Evolutionary conservation across 139 green algal genomes (phyloP).

Genomic region (Chlorella sp.): DNA sequence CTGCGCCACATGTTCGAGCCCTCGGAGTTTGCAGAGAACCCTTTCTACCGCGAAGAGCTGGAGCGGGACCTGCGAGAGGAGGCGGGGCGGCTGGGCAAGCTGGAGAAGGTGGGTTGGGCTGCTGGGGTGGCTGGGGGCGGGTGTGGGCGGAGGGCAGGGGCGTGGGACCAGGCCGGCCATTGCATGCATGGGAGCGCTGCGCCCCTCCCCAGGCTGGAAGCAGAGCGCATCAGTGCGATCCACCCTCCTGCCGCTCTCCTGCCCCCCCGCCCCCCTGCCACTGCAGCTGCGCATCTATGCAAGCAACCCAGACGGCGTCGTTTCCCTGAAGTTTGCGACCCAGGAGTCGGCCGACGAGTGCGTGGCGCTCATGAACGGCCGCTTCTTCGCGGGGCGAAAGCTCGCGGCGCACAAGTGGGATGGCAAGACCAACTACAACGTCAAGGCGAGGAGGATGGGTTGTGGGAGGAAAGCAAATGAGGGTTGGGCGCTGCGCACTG

Average conservation of each 20-base stretch:
- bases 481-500: background rate
- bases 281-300: slow-evolving; percentile 72
- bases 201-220: no score
- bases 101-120: slow-evolving; percentile 71
- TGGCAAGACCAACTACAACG: slow-evolving; percentile 82
- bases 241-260: background rate
- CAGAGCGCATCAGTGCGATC: no score
- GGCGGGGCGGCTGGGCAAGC: slow-evolving; percentile 74
- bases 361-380: slow-evolving; percentile 81
- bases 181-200: no score
- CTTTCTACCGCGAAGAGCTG: slow-evolving; percentile 65
- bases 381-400: slow-evolving; percentile 86
- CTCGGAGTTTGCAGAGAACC: slow-evolving; percentile 65
- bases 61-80: slow-evolving; percentile 84
- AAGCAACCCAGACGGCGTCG: slow-evolving; percentile 79
- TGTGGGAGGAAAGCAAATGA: background rate
- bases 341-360: slow-evolving; percentile 74
- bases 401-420: slow-evolving; percentile 84
- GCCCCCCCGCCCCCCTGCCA: background rate
- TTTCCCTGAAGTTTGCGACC: slow-evolving; percentile 81
- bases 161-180: no score
- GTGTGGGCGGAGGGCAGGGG: background rate
- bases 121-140: background rate
- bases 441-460: slow-evolving; percentile 34
- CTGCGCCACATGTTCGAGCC: slow-evolving; percentile 88